Base-by-base conservation (phyloP, 306 rosid species). In the Amphicarpaea edgeworthii region DNA sequence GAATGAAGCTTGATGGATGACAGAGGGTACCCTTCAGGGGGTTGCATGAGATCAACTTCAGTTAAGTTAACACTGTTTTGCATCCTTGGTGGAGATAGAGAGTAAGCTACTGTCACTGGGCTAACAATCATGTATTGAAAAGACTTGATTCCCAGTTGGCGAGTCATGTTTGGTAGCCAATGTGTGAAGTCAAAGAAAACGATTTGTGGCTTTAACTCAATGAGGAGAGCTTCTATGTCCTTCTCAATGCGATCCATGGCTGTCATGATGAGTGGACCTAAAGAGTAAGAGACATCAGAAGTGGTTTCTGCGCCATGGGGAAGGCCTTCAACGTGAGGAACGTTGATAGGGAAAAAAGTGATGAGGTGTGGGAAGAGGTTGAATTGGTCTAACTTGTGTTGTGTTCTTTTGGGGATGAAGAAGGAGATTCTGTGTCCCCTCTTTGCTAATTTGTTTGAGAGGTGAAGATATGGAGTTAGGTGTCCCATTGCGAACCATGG, bases 401-500 rank as follows among this genome's bases (percentile, higher is more conserved):
- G 72, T 7, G 84, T 75, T 9, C 7, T 70, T 49, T 9, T 54
- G 40, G 87, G 87, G 15, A 83, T 12, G 62, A 79, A 37, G 66
- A 83, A 75, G 2, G 84, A 83, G 26, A 79, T 83, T 70, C 0
- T 75, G 68, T 83, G 79, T 0, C 84, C 84, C 1, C 87, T 70
- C 8, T 38, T 75, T 0, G 87, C 87, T 45, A 83, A 23, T 32
- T 79, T 83, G 68, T 70, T 83, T 7, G 87, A 75, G 47, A 83
- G 72, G 12, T 83, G 82, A 24, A 83, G 79, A 64, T 14, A 75
- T 40, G 84, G 81, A 12, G 54, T 75, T 26, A 75, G 20, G 72
- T 79, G 84, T 0, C 87, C 87, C 84, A 83, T 63, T 0, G 87
- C 87, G 40, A 83, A 79, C 84, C 79, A 83, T 24, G 87, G 87